Evolutionary conservation across 2,329 filamentous ascomycete species (phyloP).

Genomic region (Fusarium humuli): DNA sequence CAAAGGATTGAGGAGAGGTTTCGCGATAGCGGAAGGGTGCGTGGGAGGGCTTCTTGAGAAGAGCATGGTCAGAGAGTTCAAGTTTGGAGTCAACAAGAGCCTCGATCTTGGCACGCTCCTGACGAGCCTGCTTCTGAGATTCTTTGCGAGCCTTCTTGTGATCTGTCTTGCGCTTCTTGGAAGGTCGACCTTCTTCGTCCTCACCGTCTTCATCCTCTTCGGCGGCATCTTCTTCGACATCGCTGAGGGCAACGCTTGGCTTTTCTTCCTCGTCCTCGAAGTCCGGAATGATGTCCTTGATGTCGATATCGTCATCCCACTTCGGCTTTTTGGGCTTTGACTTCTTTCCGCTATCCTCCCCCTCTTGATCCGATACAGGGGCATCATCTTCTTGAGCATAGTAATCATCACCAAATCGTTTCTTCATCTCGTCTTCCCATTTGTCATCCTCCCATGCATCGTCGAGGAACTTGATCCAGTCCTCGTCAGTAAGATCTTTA

Average conservation of each 20-base stretch:
- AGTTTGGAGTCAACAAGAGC: conserved; percentile 85
- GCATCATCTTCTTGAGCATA: conserved; percentile 80
- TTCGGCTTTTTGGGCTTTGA: conserved; percentile 69
- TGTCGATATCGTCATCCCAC: conserved; percentile 98
- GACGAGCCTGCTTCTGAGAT: conserved; percentile 77
- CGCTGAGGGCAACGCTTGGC: conserved; percentile 66
- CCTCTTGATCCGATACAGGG: conserved; percentile 73
- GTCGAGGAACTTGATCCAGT: conserved; percentile 87
- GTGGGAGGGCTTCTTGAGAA: conserved; percentile 56
- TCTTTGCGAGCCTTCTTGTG: conserved; percentile 68
- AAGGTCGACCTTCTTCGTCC: conserved; percentile 59
- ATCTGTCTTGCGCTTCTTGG: conserved; percentile 71
- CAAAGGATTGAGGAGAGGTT: conserved; percentile 89
- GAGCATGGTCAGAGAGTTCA: conserved; percentile 75
- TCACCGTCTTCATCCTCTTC: conserved; percentile 50
- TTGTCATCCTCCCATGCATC: conserved; percentile 88
- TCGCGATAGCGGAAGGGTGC: conserved; percentile 88
- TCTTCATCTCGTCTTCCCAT: conserved; percentile 92
- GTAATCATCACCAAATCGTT: conserved; percentile 89
- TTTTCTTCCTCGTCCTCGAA: conserved; percentile 75
- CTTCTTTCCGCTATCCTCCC: conserved; percentile 64
- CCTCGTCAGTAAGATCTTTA: conserved; percentile 74
- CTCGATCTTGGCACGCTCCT: conserved; percentile 86
- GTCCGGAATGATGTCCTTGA: conserved; percentile 89
- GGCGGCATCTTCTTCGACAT: conserved; percentile 54